Percentiles rank a stretch among this genome's conserved stretches.
These are phyloP conservation scores for Quercus agrifolia DNA, from an alignment of 306 rosid species.

Conservation along the genomic window DNA sequence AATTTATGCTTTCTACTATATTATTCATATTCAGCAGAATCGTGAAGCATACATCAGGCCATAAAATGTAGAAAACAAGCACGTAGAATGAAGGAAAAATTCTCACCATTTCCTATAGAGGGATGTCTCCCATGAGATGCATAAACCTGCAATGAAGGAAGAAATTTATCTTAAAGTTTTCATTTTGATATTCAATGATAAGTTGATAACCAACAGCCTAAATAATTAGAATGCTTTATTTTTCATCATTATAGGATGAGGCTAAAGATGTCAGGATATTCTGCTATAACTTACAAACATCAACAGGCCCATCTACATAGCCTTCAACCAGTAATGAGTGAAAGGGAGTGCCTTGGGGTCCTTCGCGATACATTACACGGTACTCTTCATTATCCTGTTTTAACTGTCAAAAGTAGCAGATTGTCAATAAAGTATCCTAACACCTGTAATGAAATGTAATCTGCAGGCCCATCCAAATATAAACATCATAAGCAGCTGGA, in stretches of 20 bases:
- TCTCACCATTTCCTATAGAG: slow-evolving; percentile 85
- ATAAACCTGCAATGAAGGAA: slow-evolving; percentile 63
- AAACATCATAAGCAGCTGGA: slow-evolving; percentile 9
- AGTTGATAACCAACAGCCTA: not conserved
- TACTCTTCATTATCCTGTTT: slow-evolving; percentile 90
- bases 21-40: not conserved
- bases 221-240: slow-evolving; percentile 1
- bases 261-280: slow-evolving; percentile 11
- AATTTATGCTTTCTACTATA: not conserved
- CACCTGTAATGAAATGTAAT: not conserved
- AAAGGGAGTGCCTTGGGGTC: slow-evolving; percentile 78
- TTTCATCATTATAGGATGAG: not conserved
- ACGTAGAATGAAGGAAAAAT: slow-evolving; percentile 13
- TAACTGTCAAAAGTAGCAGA: slow-evolving; percentile 51
- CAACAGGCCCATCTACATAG: slow-evolving; percentile 80
- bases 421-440: not conserved
- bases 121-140: slow-evolving; percentile 73
- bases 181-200: not conserved
- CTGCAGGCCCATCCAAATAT: slow-evolving; percentile 10
- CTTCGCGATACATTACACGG: slow-evolving; percentile 95
- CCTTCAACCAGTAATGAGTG: slow-evolving; percentile 92
- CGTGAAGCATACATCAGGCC: not conserved
- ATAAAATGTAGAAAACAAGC: not conserved
- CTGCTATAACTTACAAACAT: slow-evolving; percentile 64
- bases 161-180: slow-evolving; percentile 3